A percentile compares a stretch with the other conserved stretches of the same genome.
Evolutionary conservation across 2,329 filamentous ascomycete species (phyloP).

Genomic region (Rhynchosporium secalis): DNA sequence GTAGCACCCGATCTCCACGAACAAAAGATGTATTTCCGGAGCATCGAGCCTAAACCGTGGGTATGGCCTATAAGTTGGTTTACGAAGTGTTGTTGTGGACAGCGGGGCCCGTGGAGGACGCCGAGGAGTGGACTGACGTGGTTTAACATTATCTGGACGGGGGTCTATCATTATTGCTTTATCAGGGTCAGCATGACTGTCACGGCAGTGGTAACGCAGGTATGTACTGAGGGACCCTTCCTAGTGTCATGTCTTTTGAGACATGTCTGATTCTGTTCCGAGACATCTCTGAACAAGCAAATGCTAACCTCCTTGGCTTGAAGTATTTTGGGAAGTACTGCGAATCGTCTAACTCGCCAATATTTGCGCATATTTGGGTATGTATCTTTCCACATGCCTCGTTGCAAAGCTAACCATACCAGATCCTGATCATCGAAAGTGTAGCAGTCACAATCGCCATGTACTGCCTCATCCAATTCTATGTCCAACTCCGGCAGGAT

Average conservation of each 20-base stretch:
- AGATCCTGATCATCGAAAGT: slow-evolving; percentile 69
- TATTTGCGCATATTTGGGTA: slow-evolving; percentile 85
- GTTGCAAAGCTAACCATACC: slow-evolving; percentile 20
- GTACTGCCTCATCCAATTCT: slow-evolving; percentile 88
- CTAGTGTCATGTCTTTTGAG: too few relatives aligned
- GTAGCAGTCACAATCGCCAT: slow-evolving; percentile 78
- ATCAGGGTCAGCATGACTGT: slow-evolving; percentile 78
- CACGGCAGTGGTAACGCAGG: slow-evolving; percentile 66
- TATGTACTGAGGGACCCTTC: too few relatives aligned
- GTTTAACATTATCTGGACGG: slow-evolving; percentile 86
- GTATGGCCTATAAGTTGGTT: slow-evolving; percentile 71
- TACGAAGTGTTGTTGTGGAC: slow-evolving; percentile 67
- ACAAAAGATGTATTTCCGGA: slow-evolving; percentile 80
- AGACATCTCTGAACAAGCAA: too few relatives aligned
- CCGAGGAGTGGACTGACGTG: slow-evolving; percentile 81
- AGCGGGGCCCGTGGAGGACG: slow-evolving; percentile 69
- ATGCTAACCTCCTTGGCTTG: too few relatives aligned
- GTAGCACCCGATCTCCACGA: slow-evolving; percentile 73
- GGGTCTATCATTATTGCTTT: slow-evolving; percentile 84
- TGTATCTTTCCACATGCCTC: slow-evolving; percentile 27
- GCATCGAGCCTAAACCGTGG: slow-evolving; percentile 70
- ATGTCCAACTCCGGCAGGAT: slow-evolving; percentile 70
- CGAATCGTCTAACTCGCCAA: slow-evolving; percentile 72
- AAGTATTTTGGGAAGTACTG: slow-evolving; percentile 71
- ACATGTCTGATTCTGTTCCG: too few relatives aligned